phyloP scores from a whole-genome alignment of 75 land plant species.

The Pinus taeda region DNA sequence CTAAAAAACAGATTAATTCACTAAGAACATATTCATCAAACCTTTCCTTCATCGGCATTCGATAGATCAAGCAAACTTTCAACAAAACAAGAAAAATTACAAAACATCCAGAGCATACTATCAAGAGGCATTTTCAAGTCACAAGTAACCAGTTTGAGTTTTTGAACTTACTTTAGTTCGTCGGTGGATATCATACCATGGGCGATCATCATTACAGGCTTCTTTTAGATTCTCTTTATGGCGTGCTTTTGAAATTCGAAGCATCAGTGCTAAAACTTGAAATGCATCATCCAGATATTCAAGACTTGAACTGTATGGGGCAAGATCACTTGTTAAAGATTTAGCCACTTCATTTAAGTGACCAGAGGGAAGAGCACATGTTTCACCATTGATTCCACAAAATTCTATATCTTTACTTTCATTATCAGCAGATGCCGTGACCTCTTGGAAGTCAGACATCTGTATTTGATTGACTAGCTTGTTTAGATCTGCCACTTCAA shows the following conservation, averaged over 20 bases:
- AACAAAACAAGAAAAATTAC: too few species aligned
- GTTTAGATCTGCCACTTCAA: neutral
- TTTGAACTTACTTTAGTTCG: conserved; percentile 16
- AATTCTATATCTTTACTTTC: conserved; percentile 12
- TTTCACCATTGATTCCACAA: conserved; percentile 4
- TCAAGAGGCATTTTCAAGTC: too few species aligned
- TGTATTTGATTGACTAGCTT: conserved; percentile 1
- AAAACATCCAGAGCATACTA: too few species aligned
- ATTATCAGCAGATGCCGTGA: neutral
- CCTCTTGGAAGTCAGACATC: neutral
- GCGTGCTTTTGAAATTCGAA: conserved; percentile 29
- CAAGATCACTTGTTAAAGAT: conserved; percentile 15
- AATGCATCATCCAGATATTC: conserved; percentile 39
- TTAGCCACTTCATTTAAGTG: conserved; percentile 1
- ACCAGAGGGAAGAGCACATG: neutral
- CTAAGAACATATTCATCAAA: too few species aligned
- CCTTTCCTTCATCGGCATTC: too few species aligned
- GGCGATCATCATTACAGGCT: conserved; percentile 30
- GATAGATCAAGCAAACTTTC: too few species aligned
- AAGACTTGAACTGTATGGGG: conserved; percentile 25
- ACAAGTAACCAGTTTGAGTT: too few species aligned
- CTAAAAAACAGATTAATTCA: too few species aligned
- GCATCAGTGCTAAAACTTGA: conserved; percentile 26
- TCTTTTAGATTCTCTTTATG: conserved; percentile 34
- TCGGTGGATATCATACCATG: conserved; percentile 17